Conservation (phyloP, 176 grass and related monocot species). For the Juncus inflexus region DNA sequence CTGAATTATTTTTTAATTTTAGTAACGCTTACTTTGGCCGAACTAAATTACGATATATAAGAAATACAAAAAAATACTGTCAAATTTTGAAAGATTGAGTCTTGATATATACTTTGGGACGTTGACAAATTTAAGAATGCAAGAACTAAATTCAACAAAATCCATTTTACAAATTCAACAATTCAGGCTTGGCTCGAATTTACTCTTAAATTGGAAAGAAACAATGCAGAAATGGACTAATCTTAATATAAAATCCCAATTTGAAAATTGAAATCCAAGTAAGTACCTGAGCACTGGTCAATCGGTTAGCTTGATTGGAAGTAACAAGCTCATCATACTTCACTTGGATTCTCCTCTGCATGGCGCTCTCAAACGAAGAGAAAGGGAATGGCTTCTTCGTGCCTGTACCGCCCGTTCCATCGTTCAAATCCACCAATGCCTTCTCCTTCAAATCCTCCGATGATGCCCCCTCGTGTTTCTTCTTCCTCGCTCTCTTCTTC, state of each 20-base stretch:
- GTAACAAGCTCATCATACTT: constrained; percentile 77
- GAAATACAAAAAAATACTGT: not conserved
- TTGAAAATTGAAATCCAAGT: not conserved
- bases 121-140: no score
- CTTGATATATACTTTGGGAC: no score
- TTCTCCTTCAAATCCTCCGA: constrained; percentile 21
- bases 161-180: no score
- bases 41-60: not conserved
- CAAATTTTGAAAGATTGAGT: no score
- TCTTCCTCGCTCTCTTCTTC: constrained; percentile 42
- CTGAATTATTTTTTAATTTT: not conserved
- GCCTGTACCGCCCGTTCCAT: not conserved
- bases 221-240: no score
- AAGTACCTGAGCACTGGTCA: constrained; percentile 68
- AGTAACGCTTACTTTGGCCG: not conserved
- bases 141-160: no score
- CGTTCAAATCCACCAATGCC: constrained; percentile 10
- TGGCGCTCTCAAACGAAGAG: constrained; percentile 49
- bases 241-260: not conserved
- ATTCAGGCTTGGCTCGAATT: no score
- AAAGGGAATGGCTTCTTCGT: constrained; percentile 53
- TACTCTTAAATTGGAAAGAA: no score
- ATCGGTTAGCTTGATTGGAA: constrained; percentile 49
- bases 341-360: constrained; percentile 65
- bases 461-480: constrained; percentile 27